Evolutionary conservation across 768 basidiomycete genomes (phyloP), one percentile per base, ranked within the genome.

Genomic region (Strobilomyces echinocephalus): DNA sequence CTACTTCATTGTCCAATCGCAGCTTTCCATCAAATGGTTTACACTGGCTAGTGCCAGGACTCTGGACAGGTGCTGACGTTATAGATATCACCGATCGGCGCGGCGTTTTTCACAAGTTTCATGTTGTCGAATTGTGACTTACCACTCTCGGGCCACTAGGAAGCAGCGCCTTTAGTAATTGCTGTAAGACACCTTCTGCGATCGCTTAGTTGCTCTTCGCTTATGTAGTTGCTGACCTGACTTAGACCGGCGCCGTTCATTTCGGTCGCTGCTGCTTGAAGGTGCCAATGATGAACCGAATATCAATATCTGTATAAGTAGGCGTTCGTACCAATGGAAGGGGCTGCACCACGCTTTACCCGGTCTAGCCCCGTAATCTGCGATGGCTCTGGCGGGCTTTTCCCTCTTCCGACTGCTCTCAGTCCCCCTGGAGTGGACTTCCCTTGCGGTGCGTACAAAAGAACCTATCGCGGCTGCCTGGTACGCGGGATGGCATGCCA

Each of bases 381-480:
- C 12, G 9, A 60, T 60, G 52, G 34, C 16, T 14, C 26, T 60
- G 18, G 31, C 12, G 9, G 47, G 8, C 24, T 5, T 31, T 1
- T 35, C 55, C 11, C 44, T 38, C 4, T 14, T 61, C 8, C 20
- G 34, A 5, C 39, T 58, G 15, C 18, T 61, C 4, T 54, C 50
- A 21, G 4, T 49, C 20, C 31, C 52, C 31, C 52, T 16, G 1
- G 6, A 9, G 15, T 54, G 31, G 18, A 21, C 46, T 18, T 31
- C 52, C 31, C 9, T 49, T 41, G 15, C 34, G 18, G 1, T 18
- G n/a, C 34, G 34, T 34, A 15, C 28, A 4, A 10, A 16, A 2
- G 14, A 14, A 4, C 47, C 46, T 45, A 73, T 84, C 8, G 79
- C 81, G 3, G 69, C 77, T 12, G 74, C 79, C 9, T 89, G 85